phyloP scores from a whole-genome alignment of 1,284 basidiomycete genomes.

The Microbotryum lychnidis-dioicae region DNA sequence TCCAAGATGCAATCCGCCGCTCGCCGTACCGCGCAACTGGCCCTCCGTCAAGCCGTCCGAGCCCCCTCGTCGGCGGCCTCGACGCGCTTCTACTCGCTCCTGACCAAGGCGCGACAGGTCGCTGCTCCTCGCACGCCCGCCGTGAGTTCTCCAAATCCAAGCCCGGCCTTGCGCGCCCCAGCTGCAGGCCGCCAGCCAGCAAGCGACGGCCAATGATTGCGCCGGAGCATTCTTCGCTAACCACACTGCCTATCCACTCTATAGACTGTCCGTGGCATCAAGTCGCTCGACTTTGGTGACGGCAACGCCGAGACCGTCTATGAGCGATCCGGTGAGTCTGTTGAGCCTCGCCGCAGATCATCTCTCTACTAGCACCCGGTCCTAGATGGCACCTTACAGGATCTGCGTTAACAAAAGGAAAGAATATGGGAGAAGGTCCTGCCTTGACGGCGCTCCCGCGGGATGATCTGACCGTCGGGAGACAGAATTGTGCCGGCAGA shows the following conservation, averaged over 20 bases:
- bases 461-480: no score
- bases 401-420: not conserved
- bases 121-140: constrained; percentile 1
- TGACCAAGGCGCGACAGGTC: constrained; percentile 12
- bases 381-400: not conserved
- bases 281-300: constrained; percentile 97
- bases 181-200: not conserved
- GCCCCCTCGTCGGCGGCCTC: constrained; percentile 4
- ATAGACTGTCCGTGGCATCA: constrained; percentile 53
- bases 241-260: not conserved
- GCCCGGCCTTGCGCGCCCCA: not conserved
- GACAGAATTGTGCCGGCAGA: no score
- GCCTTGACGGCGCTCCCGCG: no score
- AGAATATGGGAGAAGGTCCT: no score
- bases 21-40: constrained; percentile 4
- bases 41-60: constrained; percentile 17
- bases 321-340: constrained; percentile 47
- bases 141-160: no score
- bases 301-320: constrained; percentile 82
- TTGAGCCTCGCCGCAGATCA: no score
- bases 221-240: not conserved
- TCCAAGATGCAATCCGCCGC: constrained; percentile 9
- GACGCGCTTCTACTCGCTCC: constrained; percentile 20
- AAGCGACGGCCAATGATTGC: not conserved
- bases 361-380: not conserved